A percentile compares a stretch with the other conserved stretches of the same genome.
Conservation (phyloP, 768 basidiomycete species). For the Auricularia sp. region DNA sequence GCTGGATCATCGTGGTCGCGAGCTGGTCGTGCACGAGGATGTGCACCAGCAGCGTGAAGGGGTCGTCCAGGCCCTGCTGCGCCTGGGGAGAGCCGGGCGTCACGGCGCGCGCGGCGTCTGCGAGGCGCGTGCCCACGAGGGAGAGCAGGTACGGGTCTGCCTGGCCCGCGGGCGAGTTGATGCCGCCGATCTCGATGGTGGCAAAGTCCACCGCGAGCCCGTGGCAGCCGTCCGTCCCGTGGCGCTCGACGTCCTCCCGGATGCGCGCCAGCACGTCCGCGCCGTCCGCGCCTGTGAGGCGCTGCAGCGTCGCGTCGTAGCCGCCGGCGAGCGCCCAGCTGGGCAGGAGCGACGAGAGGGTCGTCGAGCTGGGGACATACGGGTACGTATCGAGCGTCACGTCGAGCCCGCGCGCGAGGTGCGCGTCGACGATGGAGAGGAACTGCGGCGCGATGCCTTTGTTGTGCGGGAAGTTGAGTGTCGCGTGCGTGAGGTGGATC, state of each 20-base stretch:
- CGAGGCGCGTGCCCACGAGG: no score
- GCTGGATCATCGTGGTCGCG: slow-evolving; percentile 19
- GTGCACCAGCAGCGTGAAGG: slow-evolving; percentile 16
- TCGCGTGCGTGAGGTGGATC: slow-evolving; percentile 22
- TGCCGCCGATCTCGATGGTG: slow-evolving; percentile 16
- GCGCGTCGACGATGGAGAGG: slow-evolving; percentile 15
- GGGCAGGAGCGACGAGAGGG: slow-evolving; percentile 18
- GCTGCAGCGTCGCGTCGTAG: slow-evolving; percentile 13
- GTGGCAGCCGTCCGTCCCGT: slow-evolving; percentile 22
- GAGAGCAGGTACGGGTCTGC: background rate
- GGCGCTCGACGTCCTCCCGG: slow-evolving; percentile 15
- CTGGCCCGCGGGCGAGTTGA: background rate
- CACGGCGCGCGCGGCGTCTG: no score
- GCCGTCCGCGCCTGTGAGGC: slow-evolving; percentile 10
- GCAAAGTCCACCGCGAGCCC: slow-evolving; percentile 20
- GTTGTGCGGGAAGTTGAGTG: slow-evolving; percentile 21
- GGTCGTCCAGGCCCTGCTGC: background rate
- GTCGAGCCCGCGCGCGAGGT: slow-evolving; percentile 14
- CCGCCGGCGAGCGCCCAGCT: slow-evolving; percentile 20
- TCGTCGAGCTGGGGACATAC: slow-evolving; percentile 21
- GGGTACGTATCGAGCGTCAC: slow-evolving; percentile 21
- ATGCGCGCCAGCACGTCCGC: slow-evolving; percentile 14
- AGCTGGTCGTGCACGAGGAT: slow-evolving; percentile 18
- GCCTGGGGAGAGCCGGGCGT: background rate
- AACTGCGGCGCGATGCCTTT: slow-evolving; percentile 16